phyloP scores from a whole-genome alignment of 2,329 filamentous ascomycete species.

The Cadophora malorum region DNA sequence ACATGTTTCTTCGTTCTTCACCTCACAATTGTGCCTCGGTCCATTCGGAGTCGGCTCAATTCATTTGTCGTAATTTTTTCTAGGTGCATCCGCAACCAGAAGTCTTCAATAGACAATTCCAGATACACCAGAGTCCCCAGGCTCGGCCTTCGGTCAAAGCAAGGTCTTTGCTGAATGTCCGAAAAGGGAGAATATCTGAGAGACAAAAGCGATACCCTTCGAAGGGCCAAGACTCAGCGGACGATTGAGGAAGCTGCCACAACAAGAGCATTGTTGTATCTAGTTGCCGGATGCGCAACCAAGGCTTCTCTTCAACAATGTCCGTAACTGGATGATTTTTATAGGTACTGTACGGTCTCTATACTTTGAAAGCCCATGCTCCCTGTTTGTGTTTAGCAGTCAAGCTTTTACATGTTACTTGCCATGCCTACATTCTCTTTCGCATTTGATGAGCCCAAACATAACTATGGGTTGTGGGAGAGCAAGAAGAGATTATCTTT shows the following conservation, averaged over 20 bases:
- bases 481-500: conserved; percentile 30
- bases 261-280: background rate
- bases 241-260: background rate
- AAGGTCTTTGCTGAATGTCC: background rate
- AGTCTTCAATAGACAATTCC: background rate
- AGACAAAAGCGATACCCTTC: background rate
- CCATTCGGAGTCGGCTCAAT: background rate
- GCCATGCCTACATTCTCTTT: conserved; percentile 33
- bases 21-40: background rate
- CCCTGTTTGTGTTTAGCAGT: too few species aligned
- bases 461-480: conserved; percentile 14
- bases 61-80: background rate
- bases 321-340: background rate
- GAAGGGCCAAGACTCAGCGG: background rate
- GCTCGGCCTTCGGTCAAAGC: background rate
- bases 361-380: background rate
- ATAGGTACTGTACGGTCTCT: background rate
- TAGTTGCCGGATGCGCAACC: background rate
- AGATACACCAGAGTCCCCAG: background rate
- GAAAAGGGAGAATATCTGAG: background rate
- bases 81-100: background rate
- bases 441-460: conserved; percentile 25
- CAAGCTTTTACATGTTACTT: background rate
- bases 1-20: background rate
- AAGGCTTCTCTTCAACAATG: background rate